A percentile compares a stretch with the other conserved stretches of the same genome.
Evolutionary conservation across 2,329 filamentous ascomycete genomes (phyloP).

Genomic region (Xylariaceae sp.): DNA sequence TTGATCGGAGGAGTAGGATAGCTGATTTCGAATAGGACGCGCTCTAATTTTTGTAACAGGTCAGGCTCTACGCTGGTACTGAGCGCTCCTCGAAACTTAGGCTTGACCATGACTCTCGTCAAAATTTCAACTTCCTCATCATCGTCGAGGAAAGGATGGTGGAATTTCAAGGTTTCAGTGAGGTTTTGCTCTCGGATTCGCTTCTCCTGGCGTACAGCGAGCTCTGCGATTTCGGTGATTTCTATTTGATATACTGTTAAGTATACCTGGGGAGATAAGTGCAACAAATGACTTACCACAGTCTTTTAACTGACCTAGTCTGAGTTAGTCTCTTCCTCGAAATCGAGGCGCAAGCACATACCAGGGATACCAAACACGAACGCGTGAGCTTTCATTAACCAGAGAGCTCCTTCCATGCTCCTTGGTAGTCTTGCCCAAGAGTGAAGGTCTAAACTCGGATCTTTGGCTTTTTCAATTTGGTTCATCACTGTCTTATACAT

Average conservation of each 20-base stretch:
- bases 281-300: conserved; percentile 15
- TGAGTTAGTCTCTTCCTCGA: neutral
- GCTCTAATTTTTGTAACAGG: conserved; percentile 16
- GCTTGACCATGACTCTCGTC: conserved; percentile 21
- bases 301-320: conserved; percentile 11
- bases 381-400: conserved; percentile 6
- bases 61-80: conserved; percentile 2
- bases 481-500: conserved; percentile 26
- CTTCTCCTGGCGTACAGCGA: conserved; percentile 19
- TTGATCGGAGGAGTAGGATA: conserved; percentile 24
- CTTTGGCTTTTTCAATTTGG: conserved; percentile 13
- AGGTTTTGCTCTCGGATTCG: conserved; percentile 14
- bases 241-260: conserved; percentile 6
- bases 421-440: conserved; percentile 8
- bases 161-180: conserved; percentile 1
- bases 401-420: conserved; percentile 9
- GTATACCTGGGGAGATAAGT: neutral
- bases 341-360: neutral
- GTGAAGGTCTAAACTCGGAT: conserved; percentile 8
- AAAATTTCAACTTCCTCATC: conserved; percentile 23
- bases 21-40: conserved; percentile 20
- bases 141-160: conserved; percentile 10
- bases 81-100: conserved; percentile 14
- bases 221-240: conserved; percentile 18
- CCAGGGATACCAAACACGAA: conserved; percentile 16